These are phyloP conservation scores for Entoloma clypeatum DNA, from an alignment of 1,284 basidiomycete species.

Conservation along the genomic window DNA sequence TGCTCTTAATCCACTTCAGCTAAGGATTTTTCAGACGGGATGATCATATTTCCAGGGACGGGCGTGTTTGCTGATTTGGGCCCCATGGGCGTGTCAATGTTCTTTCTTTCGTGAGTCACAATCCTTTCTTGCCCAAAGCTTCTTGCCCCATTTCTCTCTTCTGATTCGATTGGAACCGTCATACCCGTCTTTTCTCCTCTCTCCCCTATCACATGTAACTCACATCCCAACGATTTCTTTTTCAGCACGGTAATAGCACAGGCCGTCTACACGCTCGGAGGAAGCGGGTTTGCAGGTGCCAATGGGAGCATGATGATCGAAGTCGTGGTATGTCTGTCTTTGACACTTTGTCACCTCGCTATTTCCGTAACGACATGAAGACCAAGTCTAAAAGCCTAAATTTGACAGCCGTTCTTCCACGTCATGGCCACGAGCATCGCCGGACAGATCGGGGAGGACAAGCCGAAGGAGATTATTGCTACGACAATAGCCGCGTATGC, in stretches of 20 bases:
- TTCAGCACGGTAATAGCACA: conserved; percentile 64
- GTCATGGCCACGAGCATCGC: conserved; percentile 83
- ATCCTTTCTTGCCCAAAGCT: neutral
- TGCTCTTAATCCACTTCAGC: no score
- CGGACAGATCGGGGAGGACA: conserved; percentile 65
- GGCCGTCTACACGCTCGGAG: conserved; percentile 82
- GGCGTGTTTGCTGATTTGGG: conserved; percentile 82
- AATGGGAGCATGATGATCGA: conserved; percentile 99
- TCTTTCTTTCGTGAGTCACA: conserved; percentile 73
- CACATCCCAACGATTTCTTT: neutral
- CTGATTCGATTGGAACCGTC: neutral
- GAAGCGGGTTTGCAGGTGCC: conserved; percentile 83
- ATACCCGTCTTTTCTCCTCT: neutral
- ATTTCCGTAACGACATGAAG: neutral
- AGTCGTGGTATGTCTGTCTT: conserved; percentile 68
- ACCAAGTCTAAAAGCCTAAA: neutral
- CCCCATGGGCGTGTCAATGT: conserved; percentile 92
- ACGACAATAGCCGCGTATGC: conserved; percentile 92
- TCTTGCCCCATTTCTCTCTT: neutral
- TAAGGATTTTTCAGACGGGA: no score
- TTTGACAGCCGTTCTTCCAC: conserved; percentile 85
- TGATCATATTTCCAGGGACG: conserved; percentile 88
- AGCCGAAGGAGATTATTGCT: conserved; percentile 73
- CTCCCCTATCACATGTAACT: neutral
- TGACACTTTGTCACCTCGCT: conserved; percentile 5